phyloP scores from a whole-genome alignment of 1,284 basidiomycete species.

The Cystobasidiaceae sp. region DNA sequence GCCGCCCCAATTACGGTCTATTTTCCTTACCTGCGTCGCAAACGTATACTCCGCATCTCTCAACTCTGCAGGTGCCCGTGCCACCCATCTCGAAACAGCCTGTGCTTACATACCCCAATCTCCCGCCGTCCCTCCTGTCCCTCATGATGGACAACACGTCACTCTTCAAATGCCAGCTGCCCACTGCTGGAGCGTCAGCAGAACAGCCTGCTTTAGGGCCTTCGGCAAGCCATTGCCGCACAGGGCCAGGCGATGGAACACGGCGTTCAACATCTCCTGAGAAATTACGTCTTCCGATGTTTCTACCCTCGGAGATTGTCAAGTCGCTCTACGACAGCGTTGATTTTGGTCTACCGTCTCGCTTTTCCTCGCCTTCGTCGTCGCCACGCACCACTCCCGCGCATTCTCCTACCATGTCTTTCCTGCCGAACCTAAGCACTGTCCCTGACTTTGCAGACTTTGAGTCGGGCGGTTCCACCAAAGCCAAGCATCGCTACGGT shows the following conservation, averaged over 20 bases:
- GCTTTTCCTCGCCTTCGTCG: conserved; percentile 1
- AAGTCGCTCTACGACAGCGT: conserved; percentile 29
- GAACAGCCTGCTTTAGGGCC: too few species aligned
- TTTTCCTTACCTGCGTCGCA: too few species aligned
- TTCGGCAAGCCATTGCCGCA: too few species aligned
- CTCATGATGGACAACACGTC: not conserved
- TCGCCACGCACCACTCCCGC: not conserved
- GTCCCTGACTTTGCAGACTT: not conserved
- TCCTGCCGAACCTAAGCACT: not conserved
- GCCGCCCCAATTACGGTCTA: too few species aligned
- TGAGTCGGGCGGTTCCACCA: not conserved
- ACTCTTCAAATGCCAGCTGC: not conserved
- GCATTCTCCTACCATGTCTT: not conserved
- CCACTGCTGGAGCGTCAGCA: too few species aligned
- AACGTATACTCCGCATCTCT: too few species aligned
- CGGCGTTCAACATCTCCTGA: not conserved
- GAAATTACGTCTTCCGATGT: conserved; percentile 12
- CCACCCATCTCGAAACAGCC: not conserved
- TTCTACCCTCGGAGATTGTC: conserved; percentile 22
- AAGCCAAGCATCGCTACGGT: too few species aligned
- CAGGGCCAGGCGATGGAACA: too few species aligned
- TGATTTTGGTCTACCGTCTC: conserved; percentile 13
- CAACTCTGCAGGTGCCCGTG: too few species aligned
- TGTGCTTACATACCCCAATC: not conserved
- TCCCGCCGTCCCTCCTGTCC: conserved; percentile 5